Conservation (phyloP, 1,139 yeast genomes). For the Kazachstania sp. region DNA sequence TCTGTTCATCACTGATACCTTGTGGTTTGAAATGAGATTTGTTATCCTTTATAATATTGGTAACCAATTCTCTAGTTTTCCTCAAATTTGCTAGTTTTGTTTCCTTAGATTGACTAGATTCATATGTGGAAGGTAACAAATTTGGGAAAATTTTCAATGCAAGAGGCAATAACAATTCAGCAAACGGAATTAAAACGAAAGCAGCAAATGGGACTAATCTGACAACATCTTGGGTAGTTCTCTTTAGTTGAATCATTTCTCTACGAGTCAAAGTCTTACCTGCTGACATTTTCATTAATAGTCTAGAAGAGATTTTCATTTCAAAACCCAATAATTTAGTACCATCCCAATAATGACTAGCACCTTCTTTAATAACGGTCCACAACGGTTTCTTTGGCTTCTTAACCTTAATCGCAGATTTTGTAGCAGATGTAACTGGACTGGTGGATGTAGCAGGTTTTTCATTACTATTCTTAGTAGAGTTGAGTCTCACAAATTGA, state of each 20-base stretch:
- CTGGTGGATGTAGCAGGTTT: background rate
- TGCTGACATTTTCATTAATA: constrained; percentile 72
- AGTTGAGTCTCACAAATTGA: constrained; percentile 7
- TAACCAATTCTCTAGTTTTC: constrained; percentile 69
- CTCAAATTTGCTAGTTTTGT: constrained; percentile 62
- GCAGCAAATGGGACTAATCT: constrained; percentile 89
- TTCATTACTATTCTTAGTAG: constrained; percentile 3
- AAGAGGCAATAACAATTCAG: constrained; percentile 81
- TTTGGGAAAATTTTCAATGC: constrained; percentile 90
- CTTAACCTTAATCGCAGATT: background rate
- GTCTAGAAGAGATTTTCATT: constrained; percentile 72
- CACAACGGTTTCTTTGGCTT: constrained; percentile 39
- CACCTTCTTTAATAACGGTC: constrained; percentile 86
- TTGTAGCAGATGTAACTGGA: background rate
- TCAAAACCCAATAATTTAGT: constrained; percentile 89
- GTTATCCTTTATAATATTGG: constrained; percentile 54
- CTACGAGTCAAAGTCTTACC: constrained; percentile 91
- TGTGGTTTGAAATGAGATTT: constrained; percentile 58
- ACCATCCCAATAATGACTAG: constrained; percentile 90
- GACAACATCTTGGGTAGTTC: constrained; percentile 78
- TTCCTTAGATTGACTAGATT: constrained; percentile 63
- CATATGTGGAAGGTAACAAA: constrained; percentile 88
- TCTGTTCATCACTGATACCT: constrained; percentile 64
- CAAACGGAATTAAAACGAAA: constrained; percentile 87
- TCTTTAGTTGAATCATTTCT: constrained; percentile 78